Evolutionary conservation across 2,329 filamentous ascomycete species (phyloP), one percentile per base, ranked within the genome.

Genomic region (Colletotrichum brevisporum): DNA sequence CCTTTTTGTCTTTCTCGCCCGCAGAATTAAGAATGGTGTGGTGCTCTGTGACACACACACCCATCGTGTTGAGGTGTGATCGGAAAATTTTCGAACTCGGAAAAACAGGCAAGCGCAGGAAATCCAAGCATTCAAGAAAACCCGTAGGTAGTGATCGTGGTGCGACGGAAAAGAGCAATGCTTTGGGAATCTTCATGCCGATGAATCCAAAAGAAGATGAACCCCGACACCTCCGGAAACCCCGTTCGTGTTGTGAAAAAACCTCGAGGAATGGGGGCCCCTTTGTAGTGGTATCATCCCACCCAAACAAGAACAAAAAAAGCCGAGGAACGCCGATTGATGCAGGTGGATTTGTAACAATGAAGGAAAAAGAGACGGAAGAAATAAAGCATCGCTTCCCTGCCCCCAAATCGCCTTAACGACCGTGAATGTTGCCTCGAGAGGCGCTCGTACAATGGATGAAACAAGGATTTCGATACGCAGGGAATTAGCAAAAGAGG

Each of bases 281-380:
- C 63, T 67, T 47, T 66, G 63, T 67, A 57, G 8, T 67, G 67
- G 63, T 67, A 69, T 69, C 63, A 62, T 69, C 51, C 67, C 57
- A 57, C 50, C 51, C 63, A 47, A 36, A 52, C 16, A 48, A 48
- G 36, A 21, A 56, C 8, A n/a, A 13, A 59, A 58, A 45, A 50
- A 24, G 9, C n/a, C n/a, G n/a, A n/a, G 48, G 53, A 59, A 69
- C 66, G 66, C 66, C 66, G 41, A 43, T 39, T 60, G 48, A 69
- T 69, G 66, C 66, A 69, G 27, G 31, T 36, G 10, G 36, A 52
- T 43, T 54, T 64, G 54, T 69, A 27, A 69, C 48, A 65, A 18
- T 27, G 3, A 39, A 39, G 47, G 21, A 21, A 3, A 55, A 58
- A 57, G 31, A 36, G 31, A 36, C 31, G 31, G 31, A 36, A 6